Evolutionary conservation across 2,329 filamentous ascomycete genomes (phyloP), one percentile per base, ranked within the genome.

Genomic region (Ophiostoma perfectum): DNA sequence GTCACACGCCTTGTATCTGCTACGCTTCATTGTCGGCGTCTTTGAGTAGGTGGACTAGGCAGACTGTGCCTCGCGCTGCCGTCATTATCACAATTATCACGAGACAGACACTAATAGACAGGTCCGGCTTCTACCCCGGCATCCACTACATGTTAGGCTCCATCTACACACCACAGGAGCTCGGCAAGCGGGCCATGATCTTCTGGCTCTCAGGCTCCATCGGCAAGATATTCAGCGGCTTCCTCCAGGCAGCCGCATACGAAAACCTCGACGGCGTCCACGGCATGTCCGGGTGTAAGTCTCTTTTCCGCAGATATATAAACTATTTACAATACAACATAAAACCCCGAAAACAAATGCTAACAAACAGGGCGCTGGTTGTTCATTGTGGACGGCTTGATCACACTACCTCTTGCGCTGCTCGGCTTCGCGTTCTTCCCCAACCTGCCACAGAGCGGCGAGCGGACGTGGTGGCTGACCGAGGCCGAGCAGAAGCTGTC

Each of bases 301-400:
- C 27, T 7, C 16, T 39, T 16, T 14, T 58, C 9, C 16, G 14
- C 5, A 47, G 45, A 47, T 47, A 47, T 47, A 5, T 44, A 44
- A 9, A 44, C 42, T 44, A 9, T 0, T 7, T 44, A 9, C 27
- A 27, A 27, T 44, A 1, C n/a, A 18, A 27, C 27, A 55, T 18
- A 3, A 55, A 27, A 16, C 2, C 27, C 9, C 9, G 3, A 18
- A n/a, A 3, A 60, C 27, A 27, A 27, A 27, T 27, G 27, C 55
- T 60, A 16, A 60, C 11, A 1, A 14, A 39, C 12, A 62, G 58
- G 58, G 75, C 75, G 77, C 36, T 81, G 78, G 78, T 73, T 80
- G 0, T 80, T 80, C 68, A 74, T 80, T 42, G 77, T 80, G 71
- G 78, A 79, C 69, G 77, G 78, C 3, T 65, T 74, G 36, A 71